These are phyloP conservation scores for Rhynchosporium agropyri DNA, from an alignment of 2,329 filamentous ascomycete species.

Conservation along the genomic window DNA sequence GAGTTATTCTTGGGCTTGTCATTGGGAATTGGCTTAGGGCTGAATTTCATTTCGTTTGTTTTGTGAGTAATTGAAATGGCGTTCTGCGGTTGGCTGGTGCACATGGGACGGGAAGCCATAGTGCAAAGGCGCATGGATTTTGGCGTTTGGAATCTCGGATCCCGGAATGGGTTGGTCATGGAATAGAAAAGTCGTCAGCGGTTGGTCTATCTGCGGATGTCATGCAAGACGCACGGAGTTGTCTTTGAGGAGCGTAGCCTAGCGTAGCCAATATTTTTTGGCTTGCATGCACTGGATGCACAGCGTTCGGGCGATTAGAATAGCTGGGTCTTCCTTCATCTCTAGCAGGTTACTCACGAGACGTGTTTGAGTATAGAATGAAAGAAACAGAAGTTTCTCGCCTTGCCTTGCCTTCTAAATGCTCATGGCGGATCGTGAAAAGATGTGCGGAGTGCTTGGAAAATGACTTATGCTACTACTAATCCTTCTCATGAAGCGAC, in stretches of 20 bases:
- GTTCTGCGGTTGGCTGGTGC: not conserved
- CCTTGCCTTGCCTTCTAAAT: too few relatives aligned
- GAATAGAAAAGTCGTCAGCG: conserved; percentile 31
- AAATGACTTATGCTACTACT: too few relatives aligned
- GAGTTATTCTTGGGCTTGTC: conserved; percentile 18
- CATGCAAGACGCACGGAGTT: conserved; percentile 16
- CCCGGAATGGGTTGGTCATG: not conserved
- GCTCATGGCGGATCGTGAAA: too few relatives aligned
- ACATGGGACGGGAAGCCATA: conserved; percentile 7
- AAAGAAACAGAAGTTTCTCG: too few relatives aligned
- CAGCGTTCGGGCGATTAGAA: not conserved
- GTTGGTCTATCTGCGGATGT: not conserved
- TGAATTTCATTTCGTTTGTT: not conserved
- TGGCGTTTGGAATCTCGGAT: not conserved
- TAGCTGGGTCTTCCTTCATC: too few relatives aligned
- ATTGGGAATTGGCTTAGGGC: not conserved
- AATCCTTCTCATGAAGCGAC: too few relatives aligned
- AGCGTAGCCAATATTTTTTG: not conserved
- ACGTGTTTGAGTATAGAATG: too few relatives aligned
- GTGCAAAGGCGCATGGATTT: conserved; percentile 8
- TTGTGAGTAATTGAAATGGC: not conserved
- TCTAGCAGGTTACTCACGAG: too few relatives aligned
- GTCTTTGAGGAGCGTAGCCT: not conserved
- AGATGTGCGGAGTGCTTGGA: too few relatives aligned
- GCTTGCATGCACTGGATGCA: conserved; percentile 1